Base-by-base conservation (phyloP, 192 early-diverging fungal species). In the Entomortierella lignicola region DNA sequence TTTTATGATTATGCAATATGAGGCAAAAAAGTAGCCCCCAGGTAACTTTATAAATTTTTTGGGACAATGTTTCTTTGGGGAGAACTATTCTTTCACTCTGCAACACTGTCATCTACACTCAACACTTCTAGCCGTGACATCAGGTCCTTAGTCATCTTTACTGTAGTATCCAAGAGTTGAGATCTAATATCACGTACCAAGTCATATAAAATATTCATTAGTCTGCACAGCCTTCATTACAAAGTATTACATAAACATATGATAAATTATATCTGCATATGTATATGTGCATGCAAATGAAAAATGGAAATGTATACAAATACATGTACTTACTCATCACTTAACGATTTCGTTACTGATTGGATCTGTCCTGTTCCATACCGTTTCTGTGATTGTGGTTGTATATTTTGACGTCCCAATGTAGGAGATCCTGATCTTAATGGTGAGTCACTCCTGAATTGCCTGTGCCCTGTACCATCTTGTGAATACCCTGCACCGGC, bases 341-440 rank as follows among this genome's bases (percentile, higher is more conserved):
- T 10, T 17, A 77, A n/a, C n/a, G 64, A 59, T 25, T 32, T 39
- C 41, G 65, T 66, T 2, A 79, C 29, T 39, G 64, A 39, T 44
- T 62, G 61, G 23, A 57, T 43, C 55, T 77, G 72, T 20, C 59
- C 59, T 10, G 44, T 68, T 57, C 72, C 72, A n/a, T 55, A 75
- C 8, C 65, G 72, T 37, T 32, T 43, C 30, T 18, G 43, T 29
- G 65, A n/a, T 2, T 59, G 69, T 39, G 44, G 51, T 48, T 32
- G 51, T 47, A 47, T 15, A 47, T 15, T 47, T 47, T 47, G 44
- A 20, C 44, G 44, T 3, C 7, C 44, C 5, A 47, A 3, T 20
- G 20, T 47, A 4, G 44, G 4, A 4, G 44, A 47, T 3, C 15
- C 20, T 20, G 5, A 15, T 47, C 44, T 15, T 4, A 20, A 47